phyloP scores from a whole-genome alignment of 2,329 filamentous ascomycete genomes.

The Pseudocercospora pini-densiflorae region DNA sequence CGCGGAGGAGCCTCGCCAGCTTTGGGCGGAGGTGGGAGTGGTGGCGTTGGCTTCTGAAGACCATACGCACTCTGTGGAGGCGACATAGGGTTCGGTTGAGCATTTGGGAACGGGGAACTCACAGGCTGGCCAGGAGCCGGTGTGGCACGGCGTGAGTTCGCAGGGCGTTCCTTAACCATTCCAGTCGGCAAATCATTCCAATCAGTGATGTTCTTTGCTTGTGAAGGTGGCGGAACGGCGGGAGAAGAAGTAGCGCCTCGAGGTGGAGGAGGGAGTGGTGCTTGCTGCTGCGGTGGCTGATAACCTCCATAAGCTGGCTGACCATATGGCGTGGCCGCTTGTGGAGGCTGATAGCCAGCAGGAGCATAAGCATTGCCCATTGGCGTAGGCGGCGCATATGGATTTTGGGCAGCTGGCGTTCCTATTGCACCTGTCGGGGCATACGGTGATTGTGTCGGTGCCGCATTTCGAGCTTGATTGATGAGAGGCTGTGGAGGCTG shows the following conservation, averaged over 20 bases:
- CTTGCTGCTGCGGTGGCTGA: slow-evolving; percentile 50
- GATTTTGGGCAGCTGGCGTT: slow-evolving; percentile 45
- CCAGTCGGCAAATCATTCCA: slow-evolving; percentile 96
- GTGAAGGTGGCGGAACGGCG: slow-evolving; percentile 67
- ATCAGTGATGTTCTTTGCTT: slow-evolving; percentile 71
- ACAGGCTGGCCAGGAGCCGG: slow-evolving; percentile 67
- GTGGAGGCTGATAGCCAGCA: slow-evolving; percentile 50
- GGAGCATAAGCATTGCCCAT: slow-evolving; percentile 39
- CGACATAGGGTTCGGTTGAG: slow-evolving; percentile 54
- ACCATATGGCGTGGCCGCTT: slow-evolving; percentile 43
- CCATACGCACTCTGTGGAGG: slow-evolving; percentile 62
- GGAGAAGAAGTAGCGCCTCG: slow-evolving; percentile 71
- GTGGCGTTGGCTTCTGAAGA: slow-evolving; percentile 67
- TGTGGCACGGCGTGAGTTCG: slow-evolving; percentile 71
- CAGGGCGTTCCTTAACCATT: slow-evolving; percentile 67
- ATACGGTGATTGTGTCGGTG: slow-evolving; percentile 41
- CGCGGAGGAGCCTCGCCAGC: slow-evolving; percentile 68
- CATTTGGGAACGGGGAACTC: slow-evolving; percentile 75
- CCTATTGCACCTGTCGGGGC: slow-evolving; percentile 39
- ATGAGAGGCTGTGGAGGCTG: slow-evolving; percentile 38
- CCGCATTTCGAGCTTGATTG: slow-evolving; percentile 39
- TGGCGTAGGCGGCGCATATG: slow-evolving; percentile 54
- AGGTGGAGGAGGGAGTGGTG: slow-evolving; percentile 62
- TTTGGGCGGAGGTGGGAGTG: slow-evolving; percentile 84
- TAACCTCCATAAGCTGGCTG: slow-evolving; percentile 48